Percentiles rank a stretch among this genome's conserved stretches.
phyloP scores from a whole-genome alignment of 2,329 filamentous ascomycete species.

The Fusarium solani-melongenae region DNA sequence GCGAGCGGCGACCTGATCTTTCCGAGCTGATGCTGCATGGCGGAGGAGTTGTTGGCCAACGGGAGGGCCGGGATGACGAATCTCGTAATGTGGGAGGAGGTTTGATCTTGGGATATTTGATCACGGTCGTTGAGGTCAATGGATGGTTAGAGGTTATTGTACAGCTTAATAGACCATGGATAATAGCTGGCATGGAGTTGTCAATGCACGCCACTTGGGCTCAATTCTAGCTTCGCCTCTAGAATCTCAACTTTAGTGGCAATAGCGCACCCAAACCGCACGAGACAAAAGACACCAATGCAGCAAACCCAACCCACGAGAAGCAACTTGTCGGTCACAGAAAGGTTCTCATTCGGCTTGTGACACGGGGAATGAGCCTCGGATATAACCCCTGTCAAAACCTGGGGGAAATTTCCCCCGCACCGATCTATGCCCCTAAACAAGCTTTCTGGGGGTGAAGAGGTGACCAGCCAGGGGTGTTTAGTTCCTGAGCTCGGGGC shows the following conservation, averaged over 20 bases:
- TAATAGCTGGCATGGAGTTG: neutral
- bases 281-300: neutral
- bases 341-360: conserved; percentile 24
- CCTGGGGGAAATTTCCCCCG: conserved; percentile 8
- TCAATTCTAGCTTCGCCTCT: neutral
- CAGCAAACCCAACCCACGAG: neutral
- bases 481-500: neutral
- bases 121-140: neutral
- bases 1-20: neutral
- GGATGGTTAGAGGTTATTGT: neutral
- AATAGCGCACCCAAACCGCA: neutral
- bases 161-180: neutral
- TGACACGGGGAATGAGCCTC: conserved; percentile 32
- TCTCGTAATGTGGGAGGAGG: neutral
- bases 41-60: neutral
- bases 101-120: neutral
- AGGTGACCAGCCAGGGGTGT: neutral
- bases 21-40: neutral
- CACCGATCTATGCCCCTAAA: conserved; percentile 16
- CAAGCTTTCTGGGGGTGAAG: conserved; percentile 23
- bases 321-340: neutral
- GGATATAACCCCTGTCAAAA: conserved; percentile 26
- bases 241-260: neutral
- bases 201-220: neutral
- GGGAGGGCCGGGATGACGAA: neutral